Evolutionary conservation across 1,284 basidiomycete species (phyloP), one percentile per base, ranked within the genome.

Genomic region (Ustilago cynodontis): DNA sequence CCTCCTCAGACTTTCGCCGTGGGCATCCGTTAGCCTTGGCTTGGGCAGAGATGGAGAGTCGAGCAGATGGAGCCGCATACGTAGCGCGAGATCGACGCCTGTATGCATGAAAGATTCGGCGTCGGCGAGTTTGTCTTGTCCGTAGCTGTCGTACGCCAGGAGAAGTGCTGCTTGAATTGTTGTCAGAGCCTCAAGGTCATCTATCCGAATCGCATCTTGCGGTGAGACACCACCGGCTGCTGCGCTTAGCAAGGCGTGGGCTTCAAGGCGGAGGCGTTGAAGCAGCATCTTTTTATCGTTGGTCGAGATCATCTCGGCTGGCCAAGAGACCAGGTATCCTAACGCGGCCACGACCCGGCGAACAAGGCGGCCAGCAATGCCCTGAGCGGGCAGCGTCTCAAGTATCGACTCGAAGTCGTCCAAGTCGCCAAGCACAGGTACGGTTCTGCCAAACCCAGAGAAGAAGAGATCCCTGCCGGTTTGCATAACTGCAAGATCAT

Each of bases 111-210:
- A 16, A 1, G 29, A 43, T 7, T 35, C 57, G 18, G 64, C 64
- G 3, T 54, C 41, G 14, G 31, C 5, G 7, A 59, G 51, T 1
- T 49, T 31, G 9, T 53, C 54, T 39, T 58, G 57, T 0, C 57
- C 64, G 43, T 66, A 66, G 47, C 50, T 45, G 18, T 66, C 64
- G 57, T 66, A 59, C 3, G 64, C 56, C 11, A 66, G 2, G 0
- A 66, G 57, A 14, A 66, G 41, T 10, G 54, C 10, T 1, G 33
- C 50, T 26, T 56, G 56, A 8, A 66, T 16, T 18, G 26, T n/a
- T 4, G 51, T 49, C 29, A 61, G 41, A 9, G 59, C 59, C 22
- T 61, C 59, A 1, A 54, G 39, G 20, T 54, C 51, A 28, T 61
- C 41, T 7, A 61, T 10, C 8, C 20, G 51, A 2, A 61, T 35